A percentile compares a stretch with the other conserved stretches of the same genome.
Evolutionary conservation across 352 stramenopile species (phyloP).

Genomic region (Phytophthora litchii): DNA sequence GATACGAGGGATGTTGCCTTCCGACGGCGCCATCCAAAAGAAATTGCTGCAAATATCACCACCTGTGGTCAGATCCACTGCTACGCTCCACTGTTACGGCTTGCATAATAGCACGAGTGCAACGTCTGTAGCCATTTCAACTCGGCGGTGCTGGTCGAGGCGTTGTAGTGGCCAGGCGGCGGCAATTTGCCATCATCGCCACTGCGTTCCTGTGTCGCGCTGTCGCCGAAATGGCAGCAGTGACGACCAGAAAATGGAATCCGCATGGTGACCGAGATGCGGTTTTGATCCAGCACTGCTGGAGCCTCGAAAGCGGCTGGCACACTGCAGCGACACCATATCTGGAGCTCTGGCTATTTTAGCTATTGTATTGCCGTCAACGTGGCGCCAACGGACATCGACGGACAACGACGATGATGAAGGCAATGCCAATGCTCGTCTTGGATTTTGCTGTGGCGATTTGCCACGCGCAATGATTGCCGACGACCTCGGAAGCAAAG

Average conservation of each 20-base stretch:
- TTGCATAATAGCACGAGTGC: not conserved
- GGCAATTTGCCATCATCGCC: slow-evolving; percentile 2
- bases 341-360: not conserved
- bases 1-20: slow-evolving; percentile 1
- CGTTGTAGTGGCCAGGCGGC: slow-evolving; percentile 16
- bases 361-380: not conserved
- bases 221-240: not conserved
- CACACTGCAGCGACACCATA: not conserved
- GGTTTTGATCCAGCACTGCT: no score
- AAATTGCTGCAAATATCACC: slow-evolving; percentile 16
- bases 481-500: no score
- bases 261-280: not conserved
- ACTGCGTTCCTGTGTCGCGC: slow-evolving; percentile 8
- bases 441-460: slow-evolving; percentile 26
- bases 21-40: not conserved
- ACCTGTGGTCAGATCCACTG: slow-evolving; percentile 4
- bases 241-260: slow-evolving; percentile 2
- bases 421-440: not conserved
- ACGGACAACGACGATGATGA: not conserved
- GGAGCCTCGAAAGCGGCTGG: not conserved
- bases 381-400: not conserved
- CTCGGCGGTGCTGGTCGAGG: slow-evolving; percentile 10
- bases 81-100: no score
- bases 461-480: slow-evolving; percentile 8
- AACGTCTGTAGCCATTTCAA: slow-evolving; percentile 18